Conservation (phyloP, 139 green algal genomes). For the Klebsormidium nitens region DNA sequence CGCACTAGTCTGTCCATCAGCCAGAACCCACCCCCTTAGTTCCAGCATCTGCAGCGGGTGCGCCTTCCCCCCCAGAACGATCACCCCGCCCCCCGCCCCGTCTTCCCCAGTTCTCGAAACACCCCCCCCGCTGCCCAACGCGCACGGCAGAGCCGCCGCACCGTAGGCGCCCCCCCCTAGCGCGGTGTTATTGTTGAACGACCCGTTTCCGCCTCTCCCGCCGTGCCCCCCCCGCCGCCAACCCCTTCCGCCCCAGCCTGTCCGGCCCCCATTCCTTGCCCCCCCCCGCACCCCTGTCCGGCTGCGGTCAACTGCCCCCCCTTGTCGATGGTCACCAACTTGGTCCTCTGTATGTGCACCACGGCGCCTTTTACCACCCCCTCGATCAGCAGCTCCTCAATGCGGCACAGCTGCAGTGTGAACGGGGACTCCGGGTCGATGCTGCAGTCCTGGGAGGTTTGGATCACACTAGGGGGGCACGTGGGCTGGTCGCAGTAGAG, state of each 20-base stretch:
- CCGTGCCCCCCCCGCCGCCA: background rate
- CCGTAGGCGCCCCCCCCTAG: background rate
- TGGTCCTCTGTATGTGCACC: conserved; percentile 11
- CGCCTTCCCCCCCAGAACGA: conserved; percentile 3
- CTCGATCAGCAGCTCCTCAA: conserved; percentile 9
- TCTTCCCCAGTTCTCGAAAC: background rate
- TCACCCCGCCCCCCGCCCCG: background rate
- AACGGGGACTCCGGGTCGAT: background rate
- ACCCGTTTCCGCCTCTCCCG: background rate
- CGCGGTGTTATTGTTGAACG: background rate
- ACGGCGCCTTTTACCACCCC: conserved; percentile 4
- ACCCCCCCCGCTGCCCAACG: background rate
- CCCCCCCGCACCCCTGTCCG: background rate
- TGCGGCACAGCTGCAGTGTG: conserved; percentile 15
- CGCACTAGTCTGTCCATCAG: conserved; percentile 4
- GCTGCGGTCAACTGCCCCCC: conserved; percentile 5
- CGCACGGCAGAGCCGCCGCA: background rate
- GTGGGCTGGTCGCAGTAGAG: background rate
- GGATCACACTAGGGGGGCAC: background rate
- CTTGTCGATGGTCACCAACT: conserved; percentile 4
- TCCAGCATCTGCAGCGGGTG: conserved; percentile 6
- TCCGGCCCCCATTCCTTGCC: background rate
- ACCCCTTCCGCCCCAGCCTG: background rate
- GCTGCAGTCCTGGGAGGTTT: conserved; percentile 3
- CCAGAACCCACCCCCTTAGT: background rate